Evolutionary conservation across 2,329 filamentous ascomycete species (phyloP), one percentile per base, ranked within the genome.

Genomic region (Fusarium stilboides): DNA sequence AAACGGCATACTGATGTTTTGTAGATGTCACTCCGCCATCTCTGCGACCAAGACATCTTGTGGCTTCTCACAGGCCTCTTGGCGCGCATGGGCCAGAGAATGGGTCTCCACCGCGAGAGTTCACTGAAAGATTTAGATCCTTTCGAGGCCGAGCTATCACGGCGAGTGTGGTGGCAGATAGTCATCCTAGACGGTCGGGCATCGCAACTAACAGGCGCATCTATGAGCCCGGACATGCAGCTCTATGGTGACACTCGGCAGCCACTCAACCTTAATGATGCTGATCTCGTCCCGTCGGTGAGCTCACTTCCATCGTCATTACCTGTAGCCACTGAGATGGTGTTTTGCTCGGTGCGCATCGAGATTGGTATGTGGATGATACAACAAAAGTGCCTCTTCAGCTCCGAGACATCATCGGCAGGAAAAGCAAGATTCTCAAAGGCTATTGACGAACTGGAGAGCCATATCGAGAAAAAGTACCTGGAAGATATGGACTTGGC

Each of bases 291-390:
- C 1, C 54, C 54, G 6, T 51, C 54, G 19, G 44, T 46, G 31
- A 57, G 54, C 20, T 42, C 45, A 51, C 14, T 51, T 20, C 54
- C 54, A 5, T 13, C 17, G 6, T 43, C 54, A 7, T 50, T 37
- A 8, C 45, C 37, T 13, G 17, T 43, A 15, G 36, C 54, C 14
- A 57, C 54, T 2, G 54, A 57, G 4, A 57, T 57, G 54, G 36
- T 57, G 2, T 57, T 57, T 19, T 57, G 54, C 14, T 51, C 49
- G 26, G 54, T 57, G 17, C 54, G 54, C 20, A 57, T 57, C 8
- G 54, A 57, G 20, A 57, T 57, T 15, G 54, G 54, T 17, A 45
- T 57, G 5, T 57, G 54, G 54, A 57, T 57, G 54, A 57, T 57
- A 17, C 17, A 50, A 22, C 44, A 57, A 36, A 57, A 43, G n/a